Base-by-base conservation (phyloP, 257 asterid species). In the Solanum bukasovii region DNA sequence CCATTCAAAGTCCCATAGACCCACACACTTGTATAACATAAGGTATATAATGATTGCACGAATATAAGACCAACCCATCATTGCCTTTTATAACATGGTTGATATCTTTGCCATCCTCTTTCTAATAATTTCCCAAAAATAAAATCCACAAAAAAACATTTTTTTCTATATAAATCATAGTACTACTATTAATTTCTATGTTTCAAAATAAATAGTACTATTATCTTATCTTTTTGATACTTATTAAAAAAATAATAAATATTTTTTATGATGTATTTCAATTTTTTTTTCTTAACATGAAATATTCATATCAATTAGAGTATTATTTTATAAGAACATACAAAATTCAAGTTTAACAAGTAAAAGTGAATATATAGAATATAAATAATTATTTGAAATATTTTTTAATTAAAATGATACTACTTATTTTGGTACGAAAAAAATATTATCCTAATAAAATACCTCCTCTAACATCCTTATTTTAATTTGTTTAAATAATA, bases 31-130 rank as follows among this genome's bases (percentile, higher is more conserved):
- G 84, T 9, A 13, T 44, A 44, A 68, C 29, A 61, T 34, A 63
- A 33, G 52, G 46, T 42, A 59, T 86, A 81, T 79, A 88, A 92
- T 94, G 90, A 94, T 92, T 91, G 90, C 75, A 70, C 33, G 77
- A 89, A 88, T 91, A 88, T 88, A 90, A 88, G 87, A 87, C 88
- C 91, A 92, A 89, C 90, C 91, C 95, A 94, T 94, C 93, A 92
- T 93, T 88, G 77, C 94, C 93, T 91, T 91, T 90, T 87, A 87
- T 90, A 91, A 87, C 90, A 85, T 86, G 87, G 85, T 88, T 82
- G 31, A 63, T 63, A 63, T n/a, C 33, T 65, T 65, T 65, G 33
- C 31, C 16, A 65, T 25, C 31, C 7, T 65, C 14, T 65, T 65
- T 25, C 16, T n/a, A 65, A n/a, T 65, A n/a, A 65, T 65, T 65